A percentile compares a stretch with the other conserved stretches of the same genome.
These are phyloP conservation scores for Xylaria telfairii DNA, from an alignment of 495 filamentous ascomycete genomes.

Conservation along the genomic window DNA sequence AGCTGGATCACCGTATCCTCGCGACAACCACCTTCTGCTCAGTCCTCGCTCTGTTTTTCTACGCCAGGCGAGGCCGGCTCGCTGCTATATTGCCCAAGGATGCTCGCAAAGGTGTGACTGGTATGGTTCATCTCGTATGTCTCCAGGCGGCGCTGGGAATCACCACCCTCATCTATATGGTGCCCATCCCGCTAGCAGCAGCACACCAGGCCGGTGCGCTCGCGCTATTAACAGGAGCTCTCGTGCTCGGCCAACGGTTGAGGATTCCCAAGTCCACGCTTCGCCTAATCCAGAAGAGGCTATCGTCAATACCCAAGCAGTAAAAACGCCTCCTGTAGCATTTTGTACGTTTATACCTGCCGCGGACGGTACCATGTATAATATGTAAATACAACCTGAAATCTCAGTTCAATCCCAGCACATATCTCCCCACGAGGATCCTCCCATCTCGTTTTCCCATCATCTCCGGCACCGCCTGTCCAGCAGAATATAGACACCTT, in stretches of 20 bases:
- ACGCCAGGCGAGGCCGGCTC: constrained; percentile 70
- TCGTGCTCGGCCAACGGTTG: constrained; percentile 72
- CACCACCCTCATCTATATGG: constrained; percentile 87
- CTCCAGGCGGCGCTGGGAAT: constrained; percentile 88
- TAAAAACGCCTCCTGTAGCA: background rate
- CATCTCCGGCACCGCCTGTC: too few species aligned
- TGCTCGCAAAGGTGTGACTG: constrained; percentile 73
- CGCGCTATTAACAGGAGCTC: constrained; percentile 79
- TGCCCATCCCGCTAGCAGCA: constrained; percentile 85
- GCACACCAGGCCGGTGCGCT: constrained; percentile 92
- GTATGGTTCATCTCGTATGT: constrained; percentile 80
- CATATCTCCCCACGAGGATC: background rate
- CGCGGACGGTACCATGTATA: background rate
- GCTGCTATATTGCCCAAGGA: constrained; percentile 66
- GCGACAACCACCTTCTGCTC: constrained; percentile 87
- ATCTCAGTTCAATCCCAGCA: constrained; percentile 11
- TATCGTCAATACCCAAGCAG: constrained; percentile 13
- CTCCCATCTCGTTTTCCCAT: too few species aligned
- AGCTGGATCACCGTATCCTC: constrained; percentile 92
- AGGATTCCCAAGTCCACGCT: constrained; percentile 57
- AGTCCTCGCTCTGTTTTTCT: constrained; percentile 77
- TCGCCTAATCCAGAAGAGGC: constrained; percentile 48
- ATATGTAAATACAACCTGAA: constrained; percentile 15
- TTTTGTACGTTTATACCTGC: background rate
- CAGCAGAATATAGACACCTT: background rate